A percentile compares a stretch with the other conserved stretches of the same genome.
These are phyloP conservation scores for Globisporangium emineosum DNA, from an alignment of 352 stramenopile species.

Conservation along the genomic window DNA sequence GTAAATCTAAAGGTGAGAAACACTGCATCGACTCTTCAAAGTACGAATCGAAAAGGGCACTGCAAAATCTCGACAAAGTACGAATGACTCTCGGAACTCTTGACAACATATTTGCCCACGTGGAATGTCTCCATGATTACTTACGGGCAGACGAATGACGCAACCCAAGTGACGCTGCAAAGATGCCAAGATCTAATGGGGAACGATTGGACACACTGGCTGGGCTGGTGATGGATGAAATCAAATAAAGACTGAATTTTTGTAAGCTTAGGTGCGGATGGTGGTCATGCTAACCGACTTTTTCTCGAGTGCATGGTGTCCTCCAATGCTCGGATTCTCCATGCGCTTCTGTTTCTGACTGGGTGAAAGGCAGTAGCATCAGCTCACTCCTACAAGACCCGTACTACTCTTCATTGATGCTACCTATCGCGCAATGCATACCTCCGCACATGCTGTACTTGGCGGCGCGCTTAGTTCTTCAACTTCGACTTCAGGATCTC, in stretches of 20 bases:
- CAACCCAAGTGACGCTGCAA: not conserved
- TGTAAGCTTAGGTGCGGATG: constrained; percentile 5
- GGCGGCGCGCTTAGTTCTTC: constrained; percentile 42
- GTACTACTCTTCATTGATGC: constrained; percentile 2
- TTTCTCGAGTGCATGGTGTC: constrained; percentile 2
- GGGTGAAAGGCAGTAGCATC: not conserved
- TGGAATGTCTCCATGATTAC: not conserved
- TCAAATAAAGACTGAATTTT: constrained; percentile 16
- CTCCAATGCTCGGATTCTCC: not conserved
- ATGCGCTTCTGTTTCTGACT: not conserved
- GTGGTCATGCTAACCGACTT: not conserved
- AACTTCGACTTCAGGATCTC: constrained; percentile 96
- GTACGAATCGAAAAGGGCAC: constrained; percentile 20
- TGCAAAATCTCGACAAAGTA: not conserved
- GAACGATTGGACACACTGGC: not conserved
- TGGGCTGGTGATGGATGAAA: not conserved
- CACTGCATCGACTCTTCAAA: constrained; percentile 6
- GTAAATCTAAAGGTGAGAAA: not conserved
- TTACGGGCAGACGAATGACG: not conserved
- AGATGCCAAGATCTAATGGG: not conserved
- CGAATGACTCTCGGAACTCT: not conserved
- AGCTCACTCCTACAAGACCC: not conserved
- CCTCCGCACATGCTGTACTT: not conserved
- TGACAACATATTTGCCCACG: not conserved
- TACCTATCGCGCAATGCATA: constrained; percentile 17